Conservation (phyloP, 2,329 filamentous ascomycete species). For the Alternaria sp. region DNA sequence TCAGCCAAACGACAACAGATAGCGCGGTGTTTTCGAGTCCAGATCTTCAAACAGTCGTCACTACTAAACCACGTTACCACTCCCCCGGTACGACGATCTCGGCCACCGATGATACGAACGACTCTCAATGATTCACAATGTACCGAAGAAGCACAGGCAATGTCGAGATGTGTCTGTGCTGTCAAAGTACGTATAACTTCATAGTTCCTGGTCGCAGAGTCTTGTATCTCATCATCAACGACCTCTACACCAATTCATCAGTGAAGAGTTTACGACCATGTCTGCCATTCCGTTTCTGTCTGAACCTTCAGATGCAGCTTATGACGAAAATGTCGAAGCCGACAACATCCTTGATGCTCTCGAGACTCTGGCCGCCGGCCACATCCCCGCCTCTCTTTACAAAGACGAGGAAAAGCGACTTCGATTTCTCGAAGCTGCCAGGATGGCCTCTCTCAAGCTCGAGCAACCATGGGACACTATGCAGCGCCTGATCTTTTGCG, state of each 20-base stretch:
- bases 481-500: slow-evolving; percentile 5
- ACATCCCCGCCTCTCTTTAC: neutral
- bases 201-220: neutral
- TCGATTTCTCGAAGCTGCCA: slow-evolving; percentile 3
- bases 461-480: slow-evolving; percentile 9
- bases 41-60: neutral
- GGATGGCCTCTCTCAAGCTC: slow-evolving; percentile 8
- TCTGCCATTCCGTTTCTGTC: neutral
- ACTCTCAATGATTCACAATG: neutral
- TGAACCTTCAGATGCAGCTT: neutral
- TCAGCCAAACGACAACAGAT: neutral
- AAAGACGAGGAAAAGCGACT: slow-evolving; percentile 3
- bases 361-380: neutral
- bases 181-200: neutral
- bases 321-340: neutral
- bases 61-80: slow-evolving; percentile 1
- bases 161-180: neutral
- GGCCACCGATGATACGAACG: neutral
- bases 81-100: slow-evolving; percentile 1
- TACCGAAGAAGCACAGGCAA: neutral
- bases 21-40: neutral
- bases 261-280: neutral
- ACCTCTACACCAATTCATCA: neutral
- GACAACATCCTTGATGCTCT: slow-evolving; percentile 3
- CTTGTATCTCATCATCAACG: neutral